Evolutionary conservation across 2,329 filamentous ascomycete species (phyloP), one percentile per base, ranked within the genome.

Genomic region (Colletotrichum chrysophilum): DNA sequence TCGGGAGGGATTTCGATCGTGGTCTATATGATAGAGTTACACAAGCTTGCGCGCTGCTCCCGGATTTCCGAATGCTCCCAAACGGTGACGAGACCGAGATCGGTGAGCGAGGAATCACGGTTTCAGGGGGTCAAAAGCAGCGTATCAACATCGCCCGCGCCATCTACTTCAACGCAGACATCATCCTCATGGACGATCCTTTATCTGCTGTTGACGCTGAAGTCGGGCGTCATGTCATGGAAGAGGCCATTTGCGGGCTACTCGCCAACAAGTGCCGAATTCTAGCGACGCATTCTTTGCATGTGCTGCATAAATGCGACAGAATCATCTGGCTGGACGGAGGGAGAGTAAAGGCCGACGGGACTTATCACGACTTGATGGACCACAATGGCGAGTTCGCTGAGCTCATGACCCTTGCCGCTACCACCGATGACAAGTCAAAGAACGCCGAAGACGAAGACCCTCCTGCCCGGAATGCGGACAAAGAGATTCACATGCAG

Each of bases 81-180:
- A 91, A 94, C 73, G 94, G 95, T 10, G 96, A 98, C 80, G 85
- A 91, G 79, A 98, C 96, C 0, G 96, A 98, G 83, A 98, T 98
- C 81, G 96, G 96, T 26, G 96, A 98, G 83, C 93, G 95, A 76
- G 96, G 96, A 66, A 98, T 98, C 81, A 98, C 95, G 1, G 94
- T 98, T 2, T 98, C 95, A 21, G 96, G 96, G 70, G 96, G 96
- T 3, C 96, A 98, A 84, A 98, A 98, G 84, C 96, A 98, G 84
- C 92, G 97, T 10, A 88, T 98, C 79, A 98, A 98, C 82, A 98
- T 98, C 81, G 96, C 96, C 16, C 91, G 96, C 60, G 92, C 92
- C 71, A 93, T 94, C 77, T 89, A 96, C 85, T 94, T 93, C 76
- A 88, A 93, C 76, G 89, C 92, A 16, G 91, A 93, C 73, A 90